phyloP scores from a whole-genome alignment of 768 basidiomycete species.

The Suillus clintonianus region DNA sequence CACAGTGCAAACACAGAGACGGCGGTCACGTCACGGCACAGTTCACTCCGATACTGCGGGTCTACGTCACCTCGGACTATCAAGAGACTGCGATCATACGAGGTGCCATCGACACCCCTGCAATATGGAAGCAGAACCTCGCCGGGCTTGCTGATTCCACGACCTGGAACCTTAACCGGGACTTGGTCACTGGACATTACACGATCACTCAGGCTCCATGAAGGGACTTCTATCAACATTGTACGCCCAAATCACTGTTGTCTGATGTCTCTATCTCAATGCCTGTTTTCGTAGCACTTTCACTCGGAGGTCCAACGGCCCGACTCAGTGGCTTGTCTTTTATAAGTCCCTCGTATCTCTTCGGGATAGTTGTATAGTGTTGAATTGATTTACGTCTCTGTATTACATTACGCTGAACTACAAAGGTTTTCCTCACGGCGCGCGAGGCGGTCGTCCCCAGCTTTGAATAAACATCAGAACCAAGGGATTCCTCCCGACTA shows the following conservation, averaged over 20 bases:
- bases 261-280: background rate
- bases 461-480: no score
- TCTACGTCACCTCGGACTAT: slow-evolving; percentile 3
- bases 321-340: no score
- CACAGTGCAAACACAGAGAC: background rate
- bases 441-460: no score
- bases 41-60: background rate
- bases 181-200: background rate
- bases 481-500: no score
- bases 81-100: background rate
- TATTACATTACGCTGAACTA: no score
- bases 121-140: background rate
- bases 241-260: background rate
- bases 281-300: no score
- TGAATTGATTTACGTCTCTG: no score
- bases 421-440: no score
- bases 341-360: no score
- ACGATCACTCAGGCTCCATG: background rate
- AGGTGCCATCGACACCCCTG: background rate
- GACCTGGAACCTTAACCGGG: background rate
- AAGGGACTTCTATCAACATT: background rate
- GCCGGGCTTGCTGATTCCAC: background rate
- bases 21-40: background rate
- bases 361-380: no score
- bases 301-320: no score